phyloP scores from a whole-genome alignment of 169 alveolate species.

The Cyclospora cayetanensis region DNA sequence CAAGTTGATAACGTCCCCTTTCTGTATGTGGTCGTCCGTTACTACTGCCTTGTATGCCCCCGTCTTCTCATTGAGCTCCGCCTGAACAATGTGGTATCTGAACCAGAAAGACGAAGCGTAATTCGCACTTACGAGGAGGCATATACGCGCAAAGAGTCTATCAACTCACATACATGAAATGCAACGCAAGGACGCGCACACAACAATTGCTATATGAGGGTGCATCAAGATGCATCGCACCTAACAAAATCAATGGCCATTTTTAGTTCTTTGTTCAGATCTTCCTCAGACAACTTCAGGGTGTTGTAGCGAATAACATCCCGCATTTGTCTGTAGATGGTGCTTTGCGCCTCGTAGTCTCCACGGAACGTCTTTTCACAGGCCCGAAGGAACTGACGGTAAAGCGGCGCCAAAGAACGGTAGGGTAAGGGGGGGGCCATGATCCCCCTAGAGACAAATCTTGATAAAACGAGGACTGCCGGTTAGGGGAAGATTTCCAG shows the following conservation, averaged over 20 bases:
- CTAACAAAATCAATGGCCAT: constrained; percentile 65
- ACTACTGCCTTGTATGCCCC: constrained; percentile 57
- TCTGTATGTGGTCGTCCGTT: constrained; percentile 66
- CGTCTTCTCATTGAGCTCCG: constrained; percentile 63
- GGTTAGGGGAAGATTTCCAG: too few species aligned
- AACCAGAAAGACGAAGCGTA: background rate
- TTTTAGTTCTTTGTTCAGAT: background rate
- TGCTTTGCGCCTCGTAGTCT: constrained; percentile 54
- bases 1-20: constrained; percentile 65
- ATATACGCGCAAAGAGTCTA: background rate
- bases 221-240: background rate
- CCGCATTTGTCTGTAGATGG: constrained; percentile 22
- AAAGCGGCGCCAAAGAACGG: constrained; percentile 21
- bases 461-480: too few species aligned
- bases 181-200: constrained; percentile 23
- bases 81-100: constrained; percentile 67
- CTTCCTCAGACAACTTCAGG: background rate
- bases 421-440: too few species aligned
- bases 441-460: too few species aligned
- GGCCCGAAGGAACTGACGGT: constrained; percentile 65
- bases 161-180: background rate
- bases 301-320: constrained; percentile 35
- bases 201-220: background rate
- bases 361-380: constrained; percentile 68
- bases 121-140: background rate